Base-by-base conservation (phyloP, 176 grass and related monocot species). In the Triticum urartu region DNA sequence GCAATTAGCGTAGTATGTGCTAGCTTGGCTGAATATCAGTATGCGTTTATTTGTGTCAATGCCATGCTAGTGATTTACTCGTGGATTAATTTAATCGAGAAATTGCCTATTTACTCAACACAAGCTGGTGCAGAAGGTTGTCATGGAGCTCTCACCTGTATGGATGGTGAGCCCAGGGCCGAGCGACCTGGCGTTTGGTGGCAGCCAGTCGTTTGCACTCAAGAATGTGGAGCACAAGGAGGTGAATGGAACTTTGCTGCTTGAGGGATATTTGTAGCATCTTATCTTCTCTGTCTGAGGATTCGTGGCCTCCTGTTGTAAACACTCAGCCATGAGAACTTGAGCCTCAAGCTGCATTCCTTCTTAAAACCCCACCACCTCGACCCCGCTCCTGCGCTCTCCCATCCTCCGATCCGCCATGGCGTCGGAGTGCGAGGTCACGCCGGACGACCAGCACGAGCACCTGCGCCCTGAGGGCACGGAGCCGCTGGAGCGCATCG, bases 111-210 rank as follows among this genome's bases (percentile, higher is more conserved):
- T 26, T 26, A 26, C 26, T 26, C 26, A 26, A 26, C 26, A 91
- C 3, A 89, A 92, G 64, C 62, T 91, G 87, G 60, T 93, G 59
- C 94, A 99, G 89, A 99, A 99, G 85, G 90, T 96, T 71, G 68
- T 99, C 4, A 68, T 94, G 84, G 92, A 99, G 87, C 11, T 92
- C 14, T 64, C 79, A 14, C 93, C 94, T 33, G 25, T 90, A 34
- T 96, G 92, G 97, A 60, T 58, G 3, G 50, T 36, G 5, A 92
- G 88, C 39, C 79, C 83, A 9, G 89, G 72, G 26, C n/a, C 11
- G 15, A 68, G 33, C 26, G 38, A 38, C 68, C 89, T 96, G 28
- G 82, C 77, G 35, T 91, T 92, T 65, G 92, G 79, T 74, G 79
- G 63, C 10, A 48, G 52, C 18, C 89, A 91, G n/a, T 88, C 88